Percentiles rank a stretch among this genome's conserved stretches.
Conservation (phyloP, 169 alveolate species). For the Plasmodium gaboni region DNA sequence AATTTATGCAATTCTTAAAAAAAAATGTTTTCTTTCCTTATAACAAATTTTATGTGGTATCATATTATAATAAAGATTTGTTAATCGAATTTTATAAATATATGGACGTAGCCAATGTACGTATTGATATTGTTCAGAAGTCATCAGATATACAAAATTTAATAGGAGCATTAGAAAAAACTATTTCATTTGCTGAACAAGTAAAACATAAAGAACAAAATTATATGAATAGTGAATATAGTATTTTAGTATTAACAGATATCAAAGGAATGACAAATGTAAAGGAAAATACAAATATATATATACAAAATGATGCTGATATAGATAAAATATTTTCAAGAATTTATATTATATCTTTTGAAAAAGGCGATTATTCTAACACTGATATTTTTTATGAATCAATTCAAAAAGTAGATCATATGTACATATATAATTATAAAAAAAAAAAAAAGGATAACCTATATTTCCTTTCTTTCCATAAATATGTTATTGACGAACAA, state of each 20-base stretch:
- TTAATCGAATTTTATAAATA: conserved; percentile 20
- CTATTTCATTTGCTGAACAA: conserved; percentile 44
- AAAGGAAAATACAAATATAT: conserved; percentile 9
- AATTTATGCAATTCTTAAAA: conserved; percentile 8
- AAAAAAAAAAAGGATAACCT: conserved; percentile 10
- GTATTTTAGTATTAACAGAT: conserved; percentile 47
- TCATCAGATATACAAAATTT: conserved; percentile 29
- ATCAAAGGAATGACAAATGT: conserved; percentile 16
- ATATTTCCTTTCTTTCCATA: conserved; percentile 39
- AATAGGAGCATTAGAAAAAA: conserved; percentile 34
- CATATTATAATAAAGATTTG: conserved; percentile 24
- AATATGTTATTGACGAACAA: conserved; percentile 47
- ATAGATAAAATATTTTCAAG: conserved; percentile 36
- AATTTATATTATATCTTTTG: conserved; percentile 46
- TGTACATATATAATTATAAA: conserved; percentile 23
- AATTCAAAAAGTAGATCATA: conserved; percentile 17
- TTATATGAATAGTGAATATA: conserved; percentile 47
- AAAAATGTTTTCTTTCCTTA: conserved; percentile 8
- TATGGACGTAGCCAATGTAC: conserved; percentile 20
- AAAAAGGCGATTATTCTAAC: conserved; percentile 31
- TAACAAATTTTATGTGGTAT: conserved; percentile 35
- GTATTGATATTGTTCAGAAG: conserved; percentile 44
- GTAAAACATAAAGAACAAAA: conserved; percentile 11
- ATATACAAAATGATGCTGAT: conserved; percentile 13
- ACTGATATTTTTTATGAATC: conserved; percentile 18